phyloP scores from a whole-genome alignment of 192 early-diverging fungal genomes.

The Jimgerdemannia flammicorona region DNA sequence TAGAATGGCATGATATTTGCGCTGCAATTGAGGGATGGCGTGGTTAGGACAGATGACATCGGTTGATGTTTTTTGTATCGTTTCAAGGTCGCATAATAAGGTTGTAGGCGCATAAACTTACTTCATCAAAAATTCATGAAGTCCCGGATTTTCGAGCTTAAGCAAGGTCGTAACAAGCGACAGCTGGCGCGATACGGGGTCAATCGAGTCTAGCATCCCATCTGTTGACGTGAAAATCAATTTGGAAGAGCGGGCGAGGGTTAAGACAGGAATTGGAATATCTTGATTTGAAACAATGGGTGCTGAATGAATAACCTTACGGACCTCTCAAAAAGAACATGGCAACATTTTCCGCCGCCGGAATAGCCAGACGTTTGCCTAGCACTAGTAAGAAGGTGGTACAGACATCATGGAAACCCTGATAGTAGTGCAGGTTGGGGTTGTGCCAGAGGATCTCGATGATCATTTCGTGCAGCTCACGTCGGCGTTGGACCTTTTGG shows the following conservation, averaged over 20 bases:
- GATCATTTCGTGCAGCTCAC: slow-evolving; percentile 45
- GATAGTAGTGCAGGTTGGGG: slow-evolving; percentile 67
- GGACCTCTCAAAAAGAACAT: slow-evolving; percentile 40
- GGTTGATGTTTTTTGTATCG: background rate
- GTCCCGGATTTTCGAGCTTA: slow-evolving; percentile 42
- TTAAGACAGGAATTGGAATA: too few relatives aligned
- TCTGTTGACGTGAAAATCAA: slow-evolving; percentile 19
- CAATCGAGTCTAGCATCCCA: slow-evolving; percentile 52
- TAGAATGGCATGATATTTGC: slow-evolving; percentile 53
- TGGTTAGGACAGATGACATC: too few relatives aligned
- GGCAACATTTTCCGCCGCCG: slow-evolving; percentile 49
- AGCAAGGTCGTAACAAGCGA: slow-evolving; percentile 40
- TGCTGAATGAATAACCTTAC: background rate
- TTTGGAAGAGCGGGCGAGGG: too few relatives aligned
- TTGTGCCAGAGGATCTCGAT: slow-evolving; percentile 45
- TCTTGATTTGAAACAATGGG: background rate
- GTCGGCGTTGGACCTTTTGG: slow-evolving; percentile 37
- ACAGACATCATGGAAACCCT: slow-evolving; percentile 47
- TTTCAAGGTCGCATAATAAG: background rate
- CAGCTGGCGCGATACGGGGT: slow-evolving; percentile 44
- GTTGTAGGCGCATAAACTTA: background rate
- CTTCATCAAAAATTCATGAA: slow-evolving; percentile 11
- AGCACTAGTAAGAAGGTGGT: slow-evolving; percentile 50
- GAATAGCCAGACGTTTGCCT: slow-evolving; percentile 47
- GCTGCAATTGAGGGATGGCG: slow-evolving; percentile 5